Conservation (phyloP, 106 monocot genomes). For the Chionographis japonica region DNA sequence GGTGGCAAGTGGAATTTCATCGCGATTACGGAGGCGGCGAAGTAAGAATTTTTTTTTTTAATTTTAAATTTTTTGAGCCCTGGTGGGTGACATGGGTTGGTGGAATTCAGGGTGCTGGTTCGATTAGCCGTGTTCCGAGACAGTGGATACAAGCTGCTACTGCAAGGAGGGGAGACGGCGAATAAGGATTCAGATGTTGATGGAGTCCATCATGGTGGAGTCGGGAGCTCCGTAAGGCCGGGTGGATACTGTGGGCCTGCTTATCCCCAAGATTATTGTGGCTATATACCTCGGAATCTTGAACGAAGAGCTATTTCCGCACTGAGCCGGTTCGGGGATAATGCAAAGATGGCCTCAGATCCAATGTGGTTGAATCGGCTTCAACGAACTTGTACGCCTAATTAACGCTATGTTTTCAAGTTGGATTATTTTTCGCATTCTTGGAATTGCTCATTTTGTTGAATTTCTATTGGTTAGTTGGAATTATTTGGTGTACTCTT, state of each 20-base stretch:
- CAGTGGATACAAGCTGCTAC: constrained; percentile 83
- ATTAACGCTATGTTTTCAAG: constrained; percentile 30
- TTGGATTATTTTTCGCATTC: background rate
- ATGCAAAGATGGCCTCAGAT: constrained; percentile 51
- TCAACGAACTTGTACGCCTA: constrained; percentile 4
- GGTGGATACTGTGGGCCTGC: constrained; percentile 14
- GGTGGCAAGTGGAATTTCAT: constrained; percentile 92
- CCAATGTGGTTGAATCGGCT: constrained; percentile 19
- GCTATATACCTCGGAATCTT: constrained; percentile 33
- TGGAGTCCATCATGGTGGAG: constrained; percentile 6
- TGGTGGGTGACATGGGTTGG: background rate
- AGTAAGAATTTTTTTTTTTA: constrained; percentile 46
- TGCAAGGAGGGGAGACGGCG: constrained; percentile 77
- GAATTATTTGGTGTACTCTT: constrained; percentile 9
- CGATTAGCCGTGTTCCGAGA: constrained; percentile 67
- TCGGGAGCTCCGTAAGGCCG: constrained; percentile 11
- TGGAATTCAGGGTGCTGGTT: constrained; percentile 53
- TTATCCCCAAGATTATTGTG: constrained; percentile 16
- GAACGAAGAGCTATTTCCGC: constrained; percentile 78
- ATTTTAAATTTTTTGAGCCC: background rate
- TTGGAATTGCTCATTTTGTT: background rate
- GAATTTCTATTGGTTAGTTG: background rate
- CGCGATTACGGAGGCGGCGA: constrained; percentile 50
- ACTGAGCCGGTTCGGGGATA: constrained; percentile 72
- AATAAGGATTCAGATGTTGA: constrained; percentile 25